Evolutionary conservation across 441 rosid species (phyloP).

Genomic region (Theobroma grandiflorum): DNA sequence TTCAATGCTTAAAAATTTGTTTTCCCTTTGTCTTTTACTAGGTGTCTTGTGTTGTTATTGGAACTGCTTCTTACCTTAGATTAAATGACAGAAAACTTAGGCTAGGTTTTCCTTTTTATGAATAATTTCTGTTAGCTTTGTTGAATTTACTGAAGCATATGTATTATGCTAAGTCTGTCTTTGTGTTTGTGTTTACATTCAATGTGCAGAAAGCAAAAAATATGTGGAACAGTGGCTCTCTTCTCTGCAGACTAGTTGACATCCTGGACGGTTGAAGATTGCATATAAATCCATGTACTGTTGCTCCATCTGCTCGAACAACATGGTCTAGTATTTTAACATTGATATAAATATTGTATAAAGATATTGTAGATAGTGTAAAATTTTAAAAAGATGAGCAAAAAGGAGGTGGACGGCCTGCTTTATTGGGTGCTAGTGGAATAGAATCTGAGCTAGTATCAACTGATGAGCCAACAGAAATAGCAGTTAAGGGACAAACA

Average conservation of each 20-base stretch:
- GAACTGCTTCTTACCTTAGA: neutral
- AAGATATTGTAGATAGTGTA: slow-evolving; percentile 14
- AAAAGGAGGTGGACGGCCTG: slow-evolving; percentile 8
- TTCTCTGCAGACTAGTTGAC: slow-evolving; percentile 53
- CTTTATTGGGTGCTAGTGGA: slow-evolving; percentile 21
- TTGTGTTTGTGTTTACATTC: slow-evolving; percentile 4
- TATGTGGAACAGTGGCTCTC: slow-evolving; percentile 72
- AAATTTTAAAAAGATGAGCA: neutral
- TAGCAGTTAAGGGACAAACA: slow-evolving; percentile 13
- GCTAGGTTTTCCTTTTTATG: neutral
- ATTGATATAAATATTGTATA: slow-evolving; percentile 26
- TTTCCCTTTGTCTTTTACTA: neutral
- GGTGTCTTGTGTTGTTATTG: neutral
- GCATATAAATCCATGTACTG: neutral
- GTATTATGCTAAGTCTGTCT: neutral
- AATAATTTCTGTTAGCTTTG: neutral
- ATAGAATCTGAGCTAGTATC: slow-evolving; percentile 26
- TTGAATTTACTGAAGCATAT: slow-evolving; percentile 13
- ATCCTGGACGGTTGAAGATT: neutral
- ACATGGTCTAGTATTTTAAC: slow-evolving; percentile 23
- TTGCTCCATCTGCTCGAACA: slow-evolving; percentile 25
- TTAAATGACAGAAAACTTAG: neutral
- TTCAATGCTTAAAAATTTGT: neutral
- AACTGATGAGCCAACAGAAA: slow-evolving; percentile 12
- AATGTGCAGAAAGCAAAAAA: slow-evolving; percentile 56